These are phyloP conservation scores for Cyclotella baltica DNA, from an alignment of 108 stramenopile genomes.

Conservation along the genomic window DNA sequence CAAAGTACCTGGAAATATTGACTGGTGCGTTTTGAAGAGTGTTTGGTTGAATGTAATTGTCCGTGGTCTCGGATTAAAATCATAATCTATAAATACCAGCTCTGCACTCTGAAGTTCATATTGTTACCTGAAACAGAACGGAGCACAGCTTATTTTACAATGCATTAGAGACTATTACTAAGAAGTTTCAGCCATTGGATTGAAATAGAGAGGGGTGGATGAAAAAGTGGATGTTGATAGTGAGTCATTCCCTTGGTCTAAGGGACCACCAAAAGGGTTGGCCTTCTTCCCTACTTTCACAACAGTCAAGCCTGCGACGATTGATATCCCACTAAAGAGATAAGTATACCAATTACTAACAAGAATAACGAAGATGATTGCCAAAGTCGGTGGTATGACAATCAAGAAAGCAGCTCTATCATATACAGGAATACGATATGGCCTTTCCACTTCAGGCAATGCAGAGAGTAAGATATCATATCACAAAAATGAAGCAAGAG, in stretches of 20 bases:
- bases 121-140: too few relatives aligned
- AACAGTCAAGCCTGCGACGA: constrained; percentile 1
- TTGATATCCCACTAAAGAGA: constrained; percentile 4
- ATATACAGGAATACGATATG: constrained; percentile 32
- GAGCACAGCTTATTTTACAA: too few relatives aligned
- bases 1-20: too few relatives aligned
- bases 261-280: background rate
- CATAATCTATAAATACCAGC: too few relatives aligned
- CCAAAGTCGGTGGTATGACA: constrained; percentile 19
- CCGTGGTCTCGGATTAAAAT: too few relatives aligned
- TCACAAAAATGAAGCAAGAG: background rate
- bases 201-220: too few relatives aligned
- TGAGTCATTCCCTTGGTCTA: background rate
- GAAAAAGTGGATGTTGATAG: background rate
- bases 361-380: constrained; percentile 11
- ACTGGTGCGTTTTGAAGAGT: too few relatives aligned
- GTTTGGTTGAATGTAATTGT: too few relatives aligned
- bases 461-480: background rate
- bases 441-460: constrained; percentile 26
- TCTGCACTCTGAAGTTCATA: too few relatives aligned
- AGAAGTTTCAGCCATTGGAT: too few relatives aligned
- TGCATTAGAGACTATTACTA: too few relatives aligned
- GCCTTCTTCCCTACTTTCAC: background rate
- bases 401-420: constrained; percentile 22
- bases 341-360: constrained; percentile 29